Evolutionary conservation across 768 basidiomycete genomes (phyloP).

Genomic region (Nidularia sp.): DNA sequence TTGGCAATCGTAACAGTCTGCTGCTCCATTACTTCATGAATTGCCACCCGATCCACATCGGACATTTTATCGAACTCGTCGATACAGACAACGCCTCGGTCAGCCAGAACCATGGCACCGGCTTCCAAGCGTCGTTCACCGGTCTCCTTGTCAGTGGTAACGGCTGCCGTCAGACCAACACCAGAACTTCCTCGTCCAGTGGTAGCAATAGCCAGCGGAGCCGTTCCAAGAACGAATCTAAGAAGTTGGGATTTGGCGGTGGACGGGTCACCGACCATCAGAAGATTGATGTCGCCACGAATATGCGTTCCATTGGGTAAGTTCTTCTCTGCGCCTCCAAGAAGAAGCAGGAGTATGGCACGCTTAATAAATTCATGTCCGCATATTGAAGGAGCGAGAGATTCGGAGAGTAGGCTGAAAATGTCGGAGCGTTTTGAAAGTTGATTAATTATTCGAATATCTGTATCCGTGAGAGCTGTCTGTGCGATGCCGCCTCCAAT

Average conservation of each 20-base stretch:
- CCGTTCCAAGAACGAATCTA: conserved; percentile 93
- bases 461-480: conserved; percentile 84
- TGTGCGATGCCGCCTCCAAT: conserved; percentile 94
- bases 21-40: conserved; percentile 99
- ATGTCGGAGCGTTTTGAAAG: conserved; percentile 84
- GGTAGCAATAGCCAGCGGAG: conserved; percentile 96
- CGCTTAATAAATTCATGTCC: conserved; percentile 96
- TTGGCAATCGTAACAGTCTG: conserved; percentile 99
- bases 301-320: conserved; percentile 96
- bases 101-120: conserved; percentile 98
- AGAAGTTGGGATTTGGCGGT: conserved; percentile 97
- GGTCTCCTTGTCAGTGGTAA: conserved; percentile 97
- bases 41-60: conserved; percentile 96
- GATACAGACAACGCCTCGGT: conserved; percentile 98
- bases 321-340: conserved; percentile 98
- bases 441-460: conserved; percentile 95
- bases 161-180: conserved; percentile 97
- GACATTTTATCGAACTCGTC: conserved; percentile 99
- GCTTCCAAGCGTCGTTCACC: conserved; percentile 96
- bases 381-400: conserved; percentile 95
- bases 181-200: conserved; percentile 98
- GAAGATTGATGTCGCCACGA: conserved; percentile 97
- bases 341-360: conserved; percentile 86
- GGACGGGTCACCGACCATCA: conserved; percentile 99
- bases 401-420: conserved; percentile 85